A percentile compares a stretch with the other conserved stretches of the same genome.
phyloP scores from a whole-genome alignment of 164 flowering plant genomes.

The Saururus chinensis region DNA sequence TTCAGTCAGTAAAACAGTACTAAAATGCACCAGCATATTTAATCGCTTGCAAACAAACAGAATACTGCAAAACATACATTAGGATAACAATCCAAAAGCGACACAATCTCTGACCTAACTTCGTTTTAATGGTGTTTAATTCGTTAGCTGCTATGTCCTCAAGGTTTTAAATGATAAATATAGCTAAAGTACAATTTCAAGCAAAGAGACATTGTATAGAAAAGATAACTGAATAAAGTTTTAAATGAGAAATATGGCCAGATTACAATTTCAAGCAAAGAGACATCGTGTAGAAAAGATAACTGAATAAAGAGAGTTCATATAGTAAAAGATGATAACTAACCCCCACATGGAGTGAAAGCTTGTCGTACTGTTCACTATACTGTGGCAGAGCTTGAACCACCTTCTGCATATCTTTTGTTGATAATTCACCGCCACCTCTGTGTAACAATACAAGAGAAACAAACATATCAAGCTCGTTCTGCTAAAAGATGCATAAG shows the following conservation, averaged over 20 bases:
- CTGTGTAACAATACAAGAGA: constrained; percentile 16
- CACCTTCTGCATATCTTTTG: constrained; percentile 94
- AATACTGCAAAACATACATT: too few relatives aligned
- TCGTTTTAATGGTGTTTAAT: too few relatives aligned
- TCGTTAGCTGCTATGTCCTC: too few relatives aligned
- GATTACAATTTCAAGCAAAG: too few relatives aligned
- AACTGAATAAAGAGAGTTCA: neutral
- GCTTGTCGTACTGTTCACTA: constrained; percentile 92
- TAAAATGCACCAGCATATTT: too few relatives aligned
- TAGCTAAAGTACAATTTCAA: too few relatives aligned
- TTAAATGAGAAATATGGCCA: too few relatives aligned
- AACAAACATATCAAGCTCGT: neutral
- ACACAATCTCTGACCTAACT: too few relatives aligned
- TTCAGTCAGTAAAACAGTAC: too few relatives aligned
- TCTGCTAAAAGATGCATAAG: neutral
- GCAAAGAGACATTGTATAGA: neutral
- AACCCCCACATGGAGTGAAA: constrained; percentile 97
- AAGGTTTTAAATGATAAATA: too few relatives aligned
- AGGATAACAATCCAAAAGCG: too few relatives aligned
- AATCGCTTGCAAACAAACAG: too few relatives aligned
- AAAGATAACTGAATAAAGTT: neutral
- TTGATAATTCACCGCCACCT: constrained; percentile 80
- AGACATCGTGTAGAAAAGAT: neutral
- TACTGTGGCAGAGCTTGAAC: constrained; percentile 99
- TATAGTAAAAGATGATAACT: constrained; percentile 17